Base-by-base conservation (phyloP, 164 flowering plant species). In the Nymphaea colorata region DNA sequence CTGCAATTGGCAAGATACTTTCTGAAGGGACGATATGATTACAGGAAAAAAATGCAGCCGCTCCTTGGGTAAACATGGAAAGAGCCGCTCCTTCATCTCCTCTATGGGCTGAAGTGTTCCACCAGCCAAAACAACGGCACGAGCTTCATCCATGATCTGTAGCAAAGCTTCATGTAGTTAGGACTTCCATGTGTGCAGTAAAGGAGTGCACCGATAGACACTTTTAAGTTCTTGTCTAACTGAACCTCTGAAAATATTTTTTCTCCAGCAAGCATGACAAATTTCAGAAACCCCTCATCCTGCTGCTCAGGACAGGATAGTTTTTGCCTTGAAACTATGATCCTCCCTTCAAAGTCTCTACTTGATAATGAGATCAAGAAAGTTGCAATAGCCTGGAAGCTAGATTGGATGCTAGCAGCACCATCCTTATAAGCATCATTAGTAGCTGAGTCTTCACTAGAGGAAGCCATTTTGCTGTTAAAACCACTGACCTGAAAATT, bases 31-130 rank as follows among this genome's bases (percentile, higher is more conserved):
- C 80, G 77, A 92, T 89, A 70, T 95, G 99, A 72, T 84, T 74
- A 68, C 98, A 95, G 25, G 98, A 87, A 76, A 95, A 80, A 95
- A 90, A 65, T 82, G 84, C 66, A 89, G 79, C 74, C 77, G 79
- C 57, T 85, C 77, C 15, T 75, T 72, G 6, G 83, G 74, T 76
- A 92, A 73, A 79, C 85, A 78, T 43, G 98, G 96, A 72, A 95
- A 95, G 43, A 92, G 90, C 44, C 98, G 79, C 75, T 86, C 90
- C 78, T 82, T 82, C 73, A 89, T 92, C 76, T 92, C 98, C 78
- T 90, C 98, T 61, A 92, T 81, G 42, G 99, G 99, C 74, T 90
- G 97, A 76, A 95, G 81, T 65, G 99, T 95, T 41, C 98, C 99
- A 16, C 99, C 98, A 10, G 96, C 96, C 74, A 95, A 75, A 59